phyloP scores from a whole-genome alignment of 257 asterid genomes.

The Nicotiana otophora region DNA sequence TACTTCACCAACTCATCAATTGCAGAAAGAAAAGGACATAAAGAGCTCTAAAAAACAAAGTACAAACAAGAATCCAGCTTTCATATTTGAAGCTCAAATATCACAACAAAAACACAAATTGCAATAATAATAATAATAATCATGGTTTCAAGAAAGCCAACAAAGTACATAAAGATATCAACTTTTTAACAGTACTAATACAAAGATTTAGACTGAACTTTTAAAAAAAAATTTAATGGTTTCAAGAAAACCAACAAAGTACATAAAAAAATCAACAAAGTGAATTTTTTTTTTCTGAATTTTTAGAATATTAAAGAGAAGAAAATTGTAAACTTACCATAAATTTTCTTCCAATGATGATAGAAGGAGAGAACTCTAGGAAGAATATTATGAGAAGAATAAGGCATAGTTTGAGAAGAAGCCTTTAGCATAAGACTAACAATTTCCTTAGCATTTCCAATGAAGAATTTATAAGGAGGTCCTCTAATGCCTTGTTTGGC shows the following conservation, averaged over 20 bases:
- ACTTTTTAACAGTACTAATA: not conserved
- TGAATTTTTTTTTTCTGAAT: not conserved
- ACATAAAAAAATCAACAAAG: not conserved
- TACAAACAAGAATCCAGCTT: constrained; percentile 8
- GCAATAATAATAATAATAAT: not conserved
- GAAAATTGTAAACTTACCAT: constrained; percentile 18
- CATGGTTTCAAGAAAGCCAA: not conserved
- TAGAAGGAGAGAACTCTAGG: constrained; percentile 46
- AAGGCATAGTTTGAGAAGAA: constrained; percentile 37
- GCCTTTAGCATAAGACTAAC: constrained; percentile 43
- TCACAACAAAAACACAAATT: not conserved
- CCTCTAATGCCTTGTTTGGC: constrained; percentile 48
- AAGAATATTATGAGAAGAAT: constrained; percentile 37
- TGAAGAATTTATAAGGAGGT: constrained; percentile 37
- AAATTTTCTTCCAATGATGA: constrained; percentile 49
- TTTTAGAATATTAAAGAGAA: not conserved
- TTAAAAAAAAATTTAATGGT: not conserved
- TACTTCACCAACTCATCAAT: constrained; percentile 10
- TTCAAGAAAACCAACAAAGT: not conserved
- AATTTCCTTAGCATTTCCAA: constrained; percentile 48
- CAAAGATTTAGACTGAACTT: no score
- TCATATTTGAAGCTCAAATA: not conserved
- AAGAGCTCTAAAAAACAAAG: not conserved
- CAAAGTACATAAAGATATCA: not conserved
- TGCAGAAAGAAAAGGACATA: not conserved